Conservation (phyloP, 805 yeast genomes). For the Zygosaccharomyces kombuchaensis region DNA sequence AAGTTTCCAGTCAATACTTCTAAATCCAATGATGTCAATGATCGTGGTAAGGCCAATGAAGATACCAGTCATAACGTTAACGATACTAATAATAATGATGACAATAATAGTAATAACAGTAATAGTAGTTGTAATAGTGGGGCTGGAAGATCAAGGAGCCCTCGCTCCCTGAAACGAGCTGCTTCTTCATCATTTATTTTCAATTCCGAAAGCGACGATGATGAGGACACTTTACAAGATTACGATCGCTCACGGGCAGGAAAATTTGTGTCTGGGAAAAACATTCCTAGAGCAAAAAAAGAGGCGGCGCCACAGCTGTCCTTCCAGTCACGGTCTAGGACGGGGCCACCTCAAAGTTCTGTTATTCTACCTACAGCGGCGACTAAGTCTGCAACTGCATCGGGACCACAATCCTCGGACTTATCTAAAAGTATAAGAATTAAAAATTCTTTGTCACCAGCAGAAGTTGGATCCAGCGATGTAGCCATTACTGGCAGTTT, state of each 20-base stretch:
- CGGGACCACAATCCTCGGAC: slow-evolving; percentile 10
- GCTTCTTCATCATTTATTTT: slow-evolving; percentile 27
- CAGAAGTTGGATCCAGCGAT: slow-evolving; percentile 32
- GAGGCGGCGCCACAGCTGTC: neutral
- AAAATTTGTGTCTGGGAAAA: neutral
- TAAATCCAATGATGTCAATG: neutral
- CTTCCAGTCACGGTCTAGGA: slow-evolving; percentile 4
- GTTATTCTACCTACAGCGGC: slow-evolving; percentile 9
- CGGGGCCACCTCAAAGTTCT: slow-evolving; percentile 11
- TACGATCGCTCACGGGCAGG: neutral
- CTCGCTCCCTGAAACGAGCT: slow-evolving; percentile 14
- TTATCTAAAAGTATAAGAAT: slow-evolving; percentile 11
- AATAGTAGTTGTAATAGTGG: neutral
- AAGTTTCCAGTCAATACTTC: neutral
- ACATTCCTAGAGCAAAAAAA: neutral
- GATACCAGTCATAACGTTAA: neutral
- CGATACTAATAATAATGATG: slow-evolving; percentile 2
- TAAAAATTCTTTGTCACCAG: slow-evolving; percentile 19
- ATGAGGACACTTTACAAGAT: slow-evolving; percentile 10
- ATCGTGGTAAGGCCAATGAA: neutral
- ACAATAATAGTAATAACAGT: neutral
- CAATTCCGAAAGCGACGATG: slow-evolving; percentile 32
- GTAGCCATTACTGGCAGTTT: slow-evolving; percentile 46
- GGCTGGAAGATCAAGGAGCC: slow-evolving; percentile 3
- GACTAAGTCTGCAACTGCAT: slow-evolving; percentile 6